These are phyloP conservation scores for Solidago caesia DNA, from an alignment of 129 eudicot species.

Conservation along the genomic window DNA sequence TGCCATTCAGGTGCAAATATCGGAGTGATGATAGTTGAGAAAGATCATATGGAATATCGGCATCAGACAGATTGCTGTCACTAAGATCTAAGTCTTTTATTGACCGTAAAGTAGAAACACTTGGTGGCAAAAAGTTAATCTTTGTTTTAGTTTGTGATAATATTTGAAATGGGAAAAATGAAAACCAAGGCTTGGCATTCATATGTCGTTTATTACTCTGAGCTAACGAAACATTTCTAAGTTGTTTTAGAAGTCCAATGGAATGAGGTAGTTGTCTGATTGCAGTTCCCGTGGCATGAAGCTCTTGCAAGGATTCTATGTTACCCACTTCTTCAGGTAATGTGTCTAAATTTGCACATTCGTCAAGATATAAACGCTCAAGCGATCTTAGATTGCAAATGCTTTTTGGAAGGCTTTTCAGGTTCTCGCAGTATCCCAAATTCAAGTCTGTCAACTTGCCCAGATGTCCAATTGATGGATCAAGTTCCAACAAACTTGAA, in stretches of 20 bases:
- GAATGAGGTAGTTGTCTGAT: constrained; percentile 16
- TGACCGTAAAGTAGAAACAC: constrained; percentile 21
- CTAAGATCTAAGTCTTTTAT: constrained; percentile 25
- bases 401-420: constrained; percentile 28
- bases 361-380: neutral
- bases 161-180: constrained; percentile 12
- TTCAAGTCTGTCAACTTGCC: constrained; percentile 27
- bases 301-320: constrained; percentile 17
- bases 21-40: neutral
- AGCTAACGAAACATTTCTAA: constrained; percentile 18
- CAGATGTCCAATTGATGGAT: constrained; percentile 34
- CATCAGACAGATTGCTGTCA: constrained; percentile 13
- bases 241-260: constrained; percentile 11
- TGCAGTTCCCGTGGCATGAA: constrained; percentile 8
- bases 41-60: constrained; percentile 20
- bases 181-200: constrained; percentile 11
- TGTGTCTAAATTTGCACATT: too few relatives aligned
- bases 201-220: neutral
- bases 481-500: constrained; percentile 28
- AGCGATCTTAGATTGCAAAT: constrained; percentile 27
- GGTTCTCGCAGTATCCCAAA: constrained; percentile 29
- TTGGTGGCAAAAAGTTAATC: constrained; percentile 30
- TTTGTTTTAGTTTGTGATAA: neutral
- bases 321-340: too few relatives aligned
- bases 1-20: neutral